Conservation (phyloP, 176 grass and related monocot genomes). For the Microstegium vimineum region DNA sequence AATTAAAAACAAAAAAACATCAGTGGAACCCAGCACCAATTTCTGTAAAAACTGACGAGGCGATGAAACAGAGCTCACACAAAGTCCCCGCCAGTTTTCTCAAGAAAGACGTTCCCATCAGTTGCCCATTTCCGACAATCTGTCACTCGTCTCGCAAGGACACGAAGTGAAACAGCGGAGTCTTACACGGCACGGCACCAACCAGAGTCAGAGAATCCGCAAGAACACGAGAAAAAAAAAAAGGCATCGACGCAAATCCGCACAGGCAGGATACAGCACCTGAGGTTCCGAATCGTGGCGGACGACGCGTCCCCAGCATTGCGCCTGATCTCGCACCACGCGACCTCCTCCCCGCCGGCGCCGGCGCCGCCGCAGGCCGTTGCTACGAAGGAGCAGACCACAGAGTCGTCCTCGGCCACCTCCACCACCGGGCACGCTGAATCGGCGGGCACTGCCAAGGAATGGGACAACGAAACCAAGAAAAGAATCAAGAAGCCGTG, state of each 20-base stretch:
- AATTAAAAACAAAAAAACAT: too few species aligned
- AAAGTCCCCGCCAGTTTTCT: background rate
- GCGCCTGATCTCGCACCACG: slow-evolving; percentile 79
- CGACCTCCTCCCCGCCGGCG: slow-evolving; percentile 37
- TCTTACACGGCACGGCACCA: background rate
- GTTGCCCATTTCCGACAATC: background rate
- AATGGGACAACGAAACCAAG: background rate
- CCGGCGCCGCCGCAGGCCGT: background rate
- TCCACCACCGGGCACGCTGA: slow-evolving; percentile 44
- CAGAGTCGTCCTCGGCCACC: slow-evolving; percentile 42
- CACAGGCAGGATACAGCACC: slow-evolving; percentile 6
- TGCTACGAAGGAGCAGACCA: slow-evolving; percentile 50
- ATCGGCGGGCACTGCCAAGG: slow-evolving; percentile 62
- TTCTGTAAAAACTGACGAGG: background rate
- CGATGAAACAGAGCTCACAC: background rate
- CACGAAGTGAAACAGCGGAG: background rate
- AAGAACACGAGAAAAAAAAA: background rate
- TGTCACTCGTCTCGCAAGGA: too few species aligned
- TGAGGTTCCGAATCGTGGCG: slow-evolving; percentile 59
- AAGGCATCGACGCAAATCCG: background rate
- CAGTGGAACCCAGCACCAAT: rapidly evolving
- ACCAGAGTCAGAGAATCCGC: background rate
- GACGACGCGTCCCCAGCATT: slow-evolving; percentile 26
- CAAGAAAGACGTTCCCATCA: background rate
- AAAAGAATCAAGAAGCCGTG: slow-evolving; percentile 36